phyloP scores from a whole-genome alignment of 495 filamentous ascomycete genomes.

The Massariosphaeria phaeospora region DNA sequence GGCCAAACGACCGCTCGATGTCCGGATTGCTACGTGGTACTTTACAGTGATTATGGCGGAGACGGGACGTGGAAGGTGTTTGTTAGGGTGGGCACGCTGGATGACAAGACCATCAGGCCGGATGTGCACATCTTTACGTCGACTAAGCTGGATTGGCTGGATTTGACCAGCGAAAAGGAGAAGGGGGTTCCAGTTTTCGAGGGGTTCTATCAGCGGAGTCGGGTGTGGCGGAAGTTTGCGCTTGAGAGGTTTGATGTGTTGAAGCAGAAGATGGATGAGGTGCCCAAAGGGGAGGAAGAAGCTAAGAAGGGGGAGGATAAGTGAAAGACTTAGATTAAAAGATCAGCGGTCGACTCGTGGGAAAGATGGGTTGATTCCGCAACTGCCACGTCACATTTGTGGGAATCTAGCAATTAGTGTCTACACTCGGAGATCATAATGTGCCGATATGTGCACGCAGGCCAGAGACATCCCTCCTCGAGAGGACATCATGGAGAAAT shows the following conservation, averaged over 20 bases:
- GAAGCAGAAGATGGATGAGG: background rate
- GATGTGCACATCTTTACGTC: slow-evolving; percentile 2
- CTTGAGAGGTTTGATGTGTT: background rate
- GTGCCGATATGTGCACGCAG: too few species aligned
- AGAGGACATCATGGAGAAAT: too few species aligned
- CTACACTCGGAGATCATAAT: too few species aligned
- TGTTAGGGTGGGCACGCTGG: slow-evolving; percentile 5
- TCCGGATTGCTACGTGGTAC: slow-evolving; percentile 18
- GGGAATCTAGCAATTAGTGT: too few species aligned
- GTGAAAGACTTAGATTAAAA: background rate
- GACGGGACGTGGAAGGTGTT: background rate
- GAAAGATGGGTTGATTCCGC: background rate
- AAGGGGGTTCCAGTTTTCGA: background rate
- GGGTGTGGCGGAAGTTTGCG: background rate
- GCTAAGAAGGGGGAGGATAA: background rate
- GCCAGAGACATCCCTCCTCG: too few species aligned
- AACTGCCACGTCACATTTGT: too few species aligned
- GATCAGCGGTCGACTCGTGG: background rate
- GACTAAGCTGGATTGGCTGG: slow-evolving; percentile 2
- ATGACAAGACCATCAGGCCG: background rate
- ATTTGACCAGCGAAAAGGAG: slow-evolving; percentile 2
- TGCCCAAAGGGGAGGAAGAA: background rate
- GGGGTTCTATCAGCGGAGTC: background rate
- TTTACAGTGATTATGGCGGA: slow-evolving; percentile 22
- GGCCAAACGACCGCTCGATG: slow-evolving; percentile 27